Evolutionary conservation across 2,329 filamentous ascomycete species (phyloP).

Genomic region (Aureobasidium leucospermi): DNA sequence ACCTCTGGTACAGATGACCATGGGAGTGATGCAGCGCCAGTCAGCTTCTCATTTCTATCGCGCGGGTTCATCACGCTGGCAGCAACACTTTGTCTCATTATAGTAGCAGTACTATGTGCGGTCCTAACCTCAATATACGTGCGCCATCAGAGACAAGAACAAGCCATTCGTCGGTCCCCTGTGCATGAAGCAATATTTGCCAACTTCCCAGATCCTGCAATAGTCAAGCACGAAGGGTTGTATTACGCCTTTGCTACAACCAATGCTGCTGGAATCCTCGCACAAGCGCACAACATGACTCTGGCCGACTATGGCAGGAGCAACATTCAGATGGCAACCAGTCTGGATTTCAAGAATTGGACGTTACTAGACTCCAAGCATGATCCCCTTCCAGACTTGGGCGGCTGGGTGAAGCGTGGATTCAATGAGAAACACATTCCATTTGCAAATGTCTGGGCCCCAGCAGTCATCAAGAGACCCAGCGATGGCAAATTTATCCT

Average conservation of each 20-base stretch:
- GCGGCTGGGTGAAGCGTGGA: conserved; percentile 21
- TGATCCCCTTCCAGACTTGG: conserved; percentile 27
- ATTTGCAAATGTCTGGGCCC: conserved; percentile 27
- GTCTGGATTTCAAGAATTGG: conserved; percentile 30
- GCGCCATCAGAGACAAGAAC: background rate
- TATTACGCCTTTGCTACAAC: conserved; percentile 35
- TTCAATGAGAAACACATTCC: conserved; percentile 13
- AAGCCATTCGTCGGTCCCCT: background rate
- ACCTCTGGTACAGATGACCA: conserved; percentile 1
- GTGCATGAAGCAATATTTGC: conserved; percentile 19
- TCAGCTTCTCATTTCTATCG: conserved; percentile 23
- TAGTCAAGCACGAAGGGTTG: conserved; percentile 25
- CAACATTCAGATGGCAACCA: conserved; percentile 34
- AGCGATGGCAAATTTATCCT: conserved; percentile 25
- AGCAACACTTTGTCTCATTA: conserved; percentile 17
- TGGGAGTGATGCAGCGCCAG: background rate
- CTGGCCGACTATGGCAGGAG: conserved; percentile 20
- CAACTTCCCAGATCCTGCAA: conserved; percentile 34
- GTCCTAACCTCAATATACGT: conserved; percentile 19
- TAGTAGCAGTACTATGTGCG: conserved; percentile 20
- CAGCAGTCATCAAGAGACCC: conserved; percentile 23
- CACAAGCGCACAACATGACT: conserved; percentile 14
- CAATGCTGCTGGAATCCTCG: conserved; percentile 25
- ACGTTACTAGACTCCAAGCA: conserved; percentile 20
- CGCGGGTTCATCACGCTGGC: conserved; percentile 18